These are phyloP conservation scores for Tetrahymena elliotti DNA, from an alignment of 73 alveolate species.

Conservation along the genomic window DNA sequence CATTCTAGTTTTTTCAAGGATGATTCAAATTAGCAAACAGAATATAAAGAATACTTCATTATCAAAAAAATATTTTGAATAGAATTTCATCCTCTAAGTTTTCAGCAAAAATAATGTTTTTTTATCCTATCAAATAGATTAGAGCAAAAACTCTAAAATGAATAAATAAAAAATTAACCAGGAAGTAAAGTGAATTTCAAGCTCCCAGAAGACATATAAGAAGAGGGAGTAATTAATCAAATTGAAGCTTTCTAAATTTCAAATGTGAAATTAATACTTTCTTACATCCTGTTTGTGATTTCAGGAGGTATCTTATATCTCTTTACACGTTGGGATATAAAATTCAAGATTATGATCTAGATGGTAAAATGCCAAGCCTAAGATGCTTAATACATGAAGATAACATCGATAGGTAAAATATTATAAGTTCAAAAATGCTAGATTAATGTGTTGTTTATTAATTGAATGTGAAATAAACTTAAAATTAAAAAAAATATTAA, in stretches of 20 bases:
- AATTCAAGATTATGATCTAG: conserved; percentile 3
- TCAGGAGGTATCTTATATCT: conserved; percentile 24
- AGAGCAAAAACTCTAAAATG: not conserved
- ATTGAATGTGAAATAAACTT: too few relatives aligned
- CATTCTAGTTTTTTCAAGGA: too few relatives aligned
- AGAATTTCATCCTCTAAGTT: not conserved
- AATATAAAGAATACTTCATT: not conserved
- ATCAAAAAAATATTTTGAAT: too few relatives aligned
- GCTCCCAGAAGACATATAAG: not conserved
- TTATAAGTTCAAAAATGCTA: not conserved
- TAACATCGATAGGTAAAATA: not conserved
- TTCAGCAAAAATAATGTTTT: too few relatives aligned
- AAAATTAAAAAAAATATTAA: not conserved
- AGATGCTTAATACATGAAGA: conserved; percentile 6
- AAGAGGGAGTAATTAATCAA: not conserved
- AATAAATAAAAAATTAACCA: not conserved
- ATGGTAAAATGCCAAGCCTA: not conserved
- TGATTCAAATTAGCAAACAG: too few relatives aligned
- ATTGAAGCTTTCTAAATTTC: conserved; percentile 6
- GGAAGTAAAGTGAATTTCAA: not conserved
- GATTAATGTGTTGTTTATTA: not conserved
- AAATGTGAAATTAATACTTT: not conserved
- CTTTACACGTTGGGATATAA: conserved; percentile 30
- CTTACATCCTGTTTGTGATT: not conserved
- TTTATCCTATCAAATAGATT: not conserved